Evolutionary conservation across 805 yeast genomes (phyloP), one percentile per base, ranked within the genome.

Genomic region (Pichia nakasei): DNA sequence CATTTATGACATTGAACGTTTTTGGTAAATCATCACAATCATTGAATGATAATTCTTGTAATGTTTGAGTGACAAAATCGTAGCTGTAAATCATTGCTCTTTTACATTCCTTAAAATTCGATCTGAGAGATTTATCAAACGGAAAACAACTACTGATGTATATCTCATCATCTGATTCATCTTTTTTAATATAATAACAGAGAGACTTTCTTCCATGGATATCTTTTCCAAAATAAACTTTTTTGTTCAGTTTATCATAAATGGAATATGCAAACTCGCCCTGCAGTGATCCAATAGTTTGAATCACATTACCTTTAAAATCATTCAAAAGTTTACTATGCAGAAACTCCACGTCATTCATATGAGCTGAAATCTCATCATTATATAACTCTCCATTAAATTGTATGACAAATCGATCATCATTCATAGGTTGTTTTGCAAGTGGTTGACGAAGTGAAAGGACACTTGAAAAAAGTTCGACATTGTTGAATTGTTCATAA

Each of bases 321-420:
- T 43, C 43, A 8, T 51, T 39, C 26, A 84, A 56, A 8, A 45
- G 32, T 26, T 54, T 53, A 12, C 50, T 41, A 39, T 67, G 64
- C 6, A 86, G 61, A 50, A 60, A 82, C 3, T 59, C 66, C 0
- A 94, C 79, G 60, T 89, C 97, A 57, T 85, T 85, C 0, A 67
- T 42, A 7, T 45, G 44, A 5, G 45, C 62, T 0, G 52, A 49
- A 27, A 82, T 72, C 32, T 72, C 82, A 1, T 59, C 51, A 49
- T 81, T 81, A 60, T 93, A 93, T 11, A 93, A 62, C 54, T 93
- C 97, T 0, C 98, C 99, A 59, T 94, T 93, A 63, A 83, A 91
- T 56, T 87, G 95, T 9, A 94, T 56, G 0, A 73, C 54, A 40
- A 56, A 69, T 52, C 66, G 50, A 38, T 63, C 50, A 3, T 53